Base-by-base conservation (phyloP, 1,139 yeast genomes). In the Pichia sp. region DNA sequence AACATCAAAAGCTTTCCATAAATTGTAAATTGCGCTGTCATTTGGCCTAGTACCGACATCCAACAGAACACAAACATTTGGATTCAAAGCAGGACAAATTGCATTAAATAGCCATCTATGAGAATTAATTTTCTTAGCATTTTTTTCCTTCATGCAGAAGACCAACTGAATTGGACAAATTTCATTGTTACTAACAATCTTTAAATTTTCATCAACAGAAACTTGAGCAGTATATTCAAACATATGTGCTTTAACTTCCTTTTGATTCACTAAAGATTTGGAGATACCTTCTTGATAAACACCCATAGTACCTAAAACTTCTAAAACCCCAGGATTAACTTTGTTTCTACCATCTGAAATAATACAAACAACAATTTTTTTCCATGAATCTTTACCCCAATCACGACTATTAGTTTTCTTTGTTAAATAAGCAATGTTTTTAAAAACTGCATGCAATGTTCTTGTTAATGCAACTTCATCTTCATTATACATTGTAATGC, bases 341-440 rank as follows among this genome's bases (percentile, higher is more conserved):
- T 88, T 89, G 51, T 86, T 79, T 68, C 98, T 81, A 58, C 98
- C 98, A 69, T 92, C 98, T 42, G 96, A 81, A 34, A 90, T 87
- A 59, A 92, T 83, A 45, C 86, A 73, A 9, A 92, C 96, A 51
- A 90, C 96, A 34, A 90, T 82, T 66, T 89, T 90, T 63, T 92
- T 88, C 98, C 98, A 92, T 29, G 95, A 86, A 54, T 89, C 94
- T 56, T 82, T 81, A 7, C 97, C 97, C 98, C 98, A 92, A 26
- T 84, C 83, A 44, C 86, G 73, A 39, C 95, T 84, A 62, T 81
- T 84, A 49, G 78, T 76, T 64, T 97, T 79, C 18, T 84, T 78
- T 62, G 95, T 83, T 47, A 92, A 72, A 60, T 89, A 94, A 2
- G 96, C 87, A 55, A 92, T 79, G 66, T 92, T 92, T 59, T 83